Evolutionary conservation across 768 basidiomycete genomes (phyloP).

Genomic region (Tricholoma furcatifolium): DNA sequence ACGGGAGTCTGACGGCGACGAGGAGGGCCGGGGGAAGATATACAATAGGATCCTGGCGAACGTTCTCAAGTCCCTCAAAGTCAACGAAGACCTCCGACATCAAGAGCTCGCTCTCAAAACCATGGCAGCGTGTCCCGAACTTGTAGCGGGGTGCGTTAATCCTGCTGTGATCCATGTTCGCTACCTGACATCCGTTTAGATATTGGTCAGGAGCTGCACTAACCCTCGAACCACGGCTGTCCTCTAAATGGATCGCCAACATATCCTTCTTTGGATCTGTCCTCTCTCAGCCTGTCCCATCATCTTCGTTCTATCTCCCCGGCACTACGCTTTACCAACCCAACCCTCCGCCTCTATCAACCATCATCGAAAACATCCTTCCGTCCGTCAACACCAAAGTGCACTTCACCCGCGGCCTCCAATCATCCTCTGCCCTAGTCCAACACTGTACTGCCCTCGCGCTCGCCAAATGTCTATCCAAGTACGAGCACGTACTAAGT

Average conservation of each 20-base stretch:
- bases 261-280: constrained; percentile 80
- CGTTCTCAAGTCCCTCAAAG: constrained; percentile 70
- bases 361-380: constrained; percentile 75
- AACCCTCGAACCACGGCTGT: constrained; percentile 82
- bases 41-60: constrained; percentile 85
- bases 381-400: constrained; percentile 69
- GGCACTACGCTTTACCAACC: constrained; percentile 54
- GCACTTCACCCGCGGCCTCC: constrained; percentile 81
- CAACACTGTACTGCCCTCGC: constrained; percentile 84
- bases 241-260: constrained; percentile 89
- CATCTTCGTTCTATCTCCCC: constrained; percentile 56
- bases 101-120: constrained; percentile 84
- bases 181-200: constrained; percentile 34
- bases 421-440: constrained; percentile 69
- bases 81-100: constrained; percentile 86
- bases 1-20: constrained; percentile 51
- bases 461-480: constrained; percentile 71
- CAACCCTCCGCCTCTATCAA: constrained; percentile 69
- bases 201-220: constrained; percentile 71
- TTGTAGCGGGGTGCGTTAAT: constrained; percentile 66
- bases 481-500: constrained; percentile 57
- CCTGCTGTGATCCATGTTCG: background rate
- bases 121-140: constrained; percentile 80
- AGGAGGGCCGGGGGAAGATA: constrained; percentile 47
- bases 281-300: constrained; percentile 74